Evolutionary conservation across 2,329 filamentous ascomycete species (phyloP), one percentile per base, ranked within the genome.

Genomic region (Arthrobotrys megalospora): DNA sequence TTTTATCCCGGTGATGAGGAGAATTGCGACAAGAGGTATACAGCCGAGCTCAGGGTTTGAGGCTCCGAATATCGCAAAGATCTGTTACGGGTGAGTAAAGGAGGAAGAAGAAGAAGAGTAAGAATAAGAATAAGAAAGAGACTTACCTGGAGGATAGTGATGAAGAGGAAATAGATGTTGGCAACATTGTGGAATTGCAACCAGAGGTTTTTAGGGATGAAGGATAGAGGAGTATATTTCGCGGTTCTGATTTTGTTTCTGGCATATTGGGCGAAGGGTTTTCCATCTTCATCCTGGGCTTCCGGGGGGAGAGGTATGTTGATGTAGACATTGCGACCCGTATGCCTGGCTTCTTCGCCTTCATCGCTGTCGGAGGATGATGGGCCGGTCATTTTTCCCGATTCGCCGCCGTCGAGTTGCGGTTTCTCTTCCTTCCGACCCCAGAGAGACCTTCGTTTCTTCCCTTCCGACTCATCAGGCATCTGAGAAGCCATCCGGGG

Each of bases 121-220:
- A 52, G 21, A 41, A 12, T 43, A 19, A 16, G 7, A 28, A 28
- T 16, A 21, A 53, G 66, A 45, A 50, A 41, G 65, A 50, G 70
- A 88, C 94, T 88, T 91, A 98, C 96, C 83, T 91, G 91, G 77
- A 99, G 89, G 83, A 99, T 97, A 83, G 97, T 94, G 82, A 95
- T 89, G 86, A 98, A 97, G 81, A 98, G 87, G 88, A 99, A 99
- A 86, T 98, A 99, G 67, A 98, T 91, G 85, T 99, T 99, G 83
- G 96, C 96, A 82, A 99, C 92, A 83, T 98, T 98, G 85, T 99
- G 95, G 83, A 99, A 98, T 85, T 99, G 96, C 80, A 97, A 93
- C 90, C 91, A 99, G 83, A 99, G 84, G 85, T 99, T 98, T 86
- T 98, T 98, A 12, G 96, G 96, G 32, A 99, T 85, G 85, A 99